These are phyloP conservation scores for Sporobolomyces roseus DNA, from an alignment of 768 basidiomycete species.

Conservation along the genomic window DNA sequence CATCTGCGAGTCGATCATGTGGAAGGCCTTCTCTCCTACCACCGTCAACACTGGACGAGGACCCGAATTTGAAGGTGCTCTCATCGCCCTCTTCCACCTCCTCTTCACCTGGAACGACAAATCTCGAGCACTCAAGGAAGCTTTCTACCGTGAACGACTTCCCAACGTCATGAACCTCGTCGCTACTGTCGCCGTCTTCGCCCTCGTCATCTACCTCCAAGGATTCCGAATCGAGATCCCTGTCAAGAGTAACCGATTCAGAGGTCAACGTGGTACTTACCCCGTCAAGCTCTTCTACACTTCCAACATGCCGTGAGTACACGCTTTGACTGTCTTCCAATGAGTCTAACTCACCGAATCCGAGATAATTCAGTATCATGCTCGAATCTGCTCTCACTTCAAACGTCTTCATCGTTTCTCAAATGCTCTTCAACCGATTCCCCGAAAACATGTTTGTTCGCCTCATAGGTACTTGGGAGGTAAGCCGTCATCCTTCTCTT, in stretches of 20 bases:
- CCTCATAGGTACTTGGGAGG: constrained; percentile 97
- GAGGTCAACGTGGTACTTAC: constrained; percentile 92
- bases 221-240: constrained; percentile 99
- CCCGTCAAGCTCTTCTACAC: constrained; percentile 99
- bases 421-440: constrained; percentile 91
- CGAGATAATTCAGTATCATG: constrained; percentile 63
- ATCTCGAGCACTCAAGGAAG: constrained; percentile 90
- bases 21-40: constrained; percentile 98
- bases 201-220: constrained; percentile 94
- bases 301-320: constrained; percentile 78
- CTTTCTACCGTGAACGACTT: constrained; percentile 94
- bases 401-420: constrained; percentile 91
- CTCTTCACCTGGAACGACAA: constrained; percentile 99
- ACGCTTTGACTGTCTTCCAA: background rate
- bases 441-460: constrained; percentile 83
- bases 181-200: constrained; percentile 86
- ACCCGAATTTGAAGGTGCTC: constrained; percentile 94
- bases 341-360: too few species aligned
- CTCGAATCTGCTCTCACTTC: constrained; percentile 85
- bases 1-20: constrained; percentile 98
- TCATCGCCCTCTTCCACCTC: constrained; percentile 94
- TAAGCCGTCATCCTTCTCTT: constrained; percentile 48
- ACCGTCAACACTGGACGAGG: constrained; percentile 97
- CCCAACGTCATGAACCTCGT: constrained; percentile 98
- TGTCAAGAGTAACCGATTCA: constrained; percentile 91